Percentiles rank a stretch among this genome's conserved stretches.
These are phyloP conservation scores for Wakefieldia striispora DNA, from an alignment of 768 basidiomycete species.

Conservation along the genomic window DNA sequence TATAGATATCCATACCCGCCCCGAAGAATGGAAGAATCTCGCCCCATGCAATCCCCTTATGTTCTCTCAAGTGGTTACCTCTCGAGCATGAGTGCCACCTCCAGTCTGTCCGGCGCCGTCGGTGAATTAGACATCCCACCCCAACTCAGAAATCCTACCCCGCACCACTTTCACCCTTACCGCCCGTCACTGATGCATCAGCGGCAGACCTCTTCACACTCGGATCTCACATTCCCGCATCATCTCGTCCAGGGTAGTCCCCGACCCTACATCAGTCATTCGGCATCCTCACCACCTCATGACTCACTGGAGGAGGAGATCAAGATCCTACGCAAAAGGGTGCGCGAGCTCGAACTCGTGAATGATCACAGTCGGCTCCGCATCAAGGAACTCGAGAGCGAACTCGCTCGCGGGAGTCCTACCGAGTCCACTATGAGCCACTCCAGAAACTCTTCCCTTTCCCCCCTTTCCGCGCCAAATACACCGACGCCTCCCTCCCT, in stretches of 20 bases:
- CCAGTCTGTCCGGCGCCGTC: constrained; percentile 61
- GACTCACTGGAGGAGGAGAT: constrained; percentile 49
- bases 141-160: constrained; percentile 30
- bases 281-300: constrained; percentile 12
- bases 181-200: constrained; percentile 21
- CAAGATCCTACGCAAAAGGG: constrained; percentile 49
- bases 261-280: constrained; percentile 19
- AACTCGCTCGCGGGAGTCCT: constrained; percentile 37
- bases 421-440: constrained; percentile 22
- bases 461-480: constrained; percentile 18
- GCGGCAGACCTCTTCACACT: constrained; percentile 21
- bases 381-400: constrained; percentile 46
- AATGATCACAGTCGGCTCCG: constrained; percentile 50
- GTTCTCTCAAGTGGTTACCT: constrained; percentile 34
- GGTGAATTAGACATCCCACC: constrained; percentile 47
- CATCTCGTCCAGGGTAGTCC: constrained; percentile 17
- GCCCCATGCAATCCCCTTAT: constrained; percentile 30
- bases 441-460: constrained; percentile 11
- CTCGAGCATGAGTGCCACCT: constrained; percentile 44
- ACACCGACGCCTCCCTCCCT: constrained; percentile 42
- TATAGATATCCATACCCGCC: constrained; percentile 33
- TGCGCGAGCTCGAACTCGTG: constrained; percentile 63
- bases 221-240: constrained; percentile 20
- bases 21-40: constrained; percentile 42
- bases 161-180: constrained; percentile 28